Conservation (phyloP, 495 filamentous ascomycete genomes). For the Antarctomyces pellizariae region DNA sequence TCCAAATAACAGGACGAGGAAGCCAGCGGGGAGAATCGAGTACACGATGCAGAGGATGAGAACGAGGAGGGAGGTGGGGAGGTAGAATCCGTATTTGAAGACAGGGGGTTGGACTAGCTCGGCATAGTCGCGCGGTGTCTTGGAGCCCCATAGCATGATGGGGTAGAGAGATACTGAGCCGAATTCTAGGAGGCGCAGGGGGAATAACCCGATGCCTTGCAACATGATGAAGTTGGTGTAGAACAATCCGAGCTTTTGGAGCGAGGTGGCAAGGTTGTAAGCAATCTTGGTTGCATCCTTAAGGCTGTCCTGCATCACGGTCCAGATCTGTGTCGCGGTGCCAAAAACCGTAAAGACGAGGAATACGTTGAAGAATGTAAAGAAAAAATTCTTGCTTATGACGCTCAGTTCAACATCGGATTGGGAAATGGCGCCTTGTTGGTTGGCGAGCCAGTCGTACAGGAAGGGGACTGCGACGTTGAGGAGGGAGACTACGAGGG, state of each 20-base stretch:
- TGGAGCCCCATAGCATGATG: conserved; percentile 50
- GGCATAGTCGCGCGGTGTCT: conserved; percentile 78
- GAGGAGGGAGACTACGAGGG: conserved; percentile 57
- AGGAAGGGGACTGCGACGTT: conserved; percentile 80
- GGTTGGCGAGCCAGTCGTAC: conserved; percentile 77
- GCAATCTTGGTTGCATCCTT: conserved; percentile 62
- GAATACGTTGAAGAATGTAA: conserved; percentile 98
- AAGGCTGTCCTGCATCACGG: conserved; percentile 45
- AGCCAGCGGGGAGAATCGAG: conserved; percentile 65
- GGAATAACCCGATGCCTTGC: conserved; percentile 78
- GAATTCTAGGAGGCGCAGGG: conserved; percentile 76
- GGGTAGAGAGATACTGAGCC: conserved; percentile 73
- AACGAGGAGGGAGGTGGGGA: conserved; percentile 76
- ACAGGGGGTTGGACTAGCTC: conserved; percentile 60
- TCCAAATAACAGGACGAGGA: conserved; percentile 60
- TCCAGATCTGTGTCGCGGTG: conserved; percentile 49
- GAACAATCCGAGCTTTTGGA: conserved; percentile 52
- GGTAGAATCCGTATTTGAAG: conserved; percentile 90
- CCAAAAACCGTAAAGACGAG: conserved; percentile 82
- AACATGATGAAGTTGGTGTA: conserved; percentile 91
- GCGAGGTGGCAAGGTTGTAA: conserved; percentile 44
- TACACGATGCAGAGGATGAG: conserved; percentile 92
- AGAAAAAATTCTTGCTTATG: conserved; percentile 98
- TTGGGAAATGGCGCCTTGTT: conserved; percentile 85
- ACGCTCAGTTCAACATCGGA: conserved; percentile 86